Evolutionary conservation across 2,329 filamentous ascomycete species (phyloP).

Genomic region (Colletotrichum sojae): DNA sequence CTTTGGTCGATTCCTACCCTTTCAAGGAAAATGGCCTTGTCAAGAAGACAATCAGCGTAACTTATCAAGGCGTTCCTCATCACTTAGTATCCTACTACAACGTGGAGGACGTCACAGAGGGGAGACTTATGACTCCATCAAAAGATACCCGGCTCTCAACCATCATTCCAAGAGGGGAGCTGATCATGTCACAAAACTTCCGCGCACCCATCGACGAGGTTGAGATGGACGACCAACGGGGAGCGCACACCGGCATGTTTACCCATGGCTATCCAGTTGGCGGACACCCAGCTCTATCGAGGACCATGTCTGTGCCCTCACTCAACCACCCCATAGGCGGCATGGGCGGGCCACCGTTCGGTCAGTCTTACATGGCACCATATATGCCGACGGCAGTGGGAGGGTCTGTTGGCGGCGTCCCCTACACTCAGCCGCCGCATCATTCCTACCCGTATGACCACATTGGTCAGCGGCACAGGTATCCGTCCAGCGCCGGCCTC

Average conservation of each 20-base stretch:
- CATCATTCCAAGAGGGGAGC: slow-evolving; percentile 69
- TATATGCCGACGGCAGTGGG: slow-evolving; percentile 23
- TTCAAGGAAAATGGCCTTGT: slow-evolving; percentile 88
- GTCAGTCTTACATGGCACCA: slow-evolving; percentile 25
- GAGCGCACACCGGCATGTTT: slow-evolving; percentile 24
- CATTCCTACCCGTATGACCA: slow-evolving; percentile 28
- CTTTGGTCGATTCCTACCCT: slow-evolving; percentile 88
- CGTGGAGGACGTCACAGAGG: slow-evolving; percentile 80
- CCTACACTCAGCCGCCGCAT: slow-evolving; percentile 25
- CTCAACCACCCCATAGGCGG: slow-evolving; percentile 28
- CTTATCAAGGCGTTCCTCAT: slow-evolving; percentile 80
- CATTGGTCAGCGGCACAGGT: slow-evolving; percentile 18
- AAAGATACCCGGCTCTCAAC: slow-evolving; percentile 61
- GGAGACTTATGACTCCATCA: slow-evolving; percentile 71
- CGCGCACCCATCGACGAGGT: slow-evolving; percentile 75
- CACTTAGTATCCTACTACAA: slow-evolving; percentile 93
- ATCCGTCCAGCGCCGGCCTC: slow-evolving; percentile 25
- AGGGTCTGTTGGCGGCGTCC: slow-evolving; percentile 23
- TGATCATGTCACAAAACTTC: slow-evolving; percentile 76
- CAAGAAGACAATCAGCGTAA: slow-evolving; percentile 93
- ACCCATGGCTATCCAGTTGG: slow-evolving; percentile 28
- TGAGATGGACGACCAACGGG: slow-evolving; percentile 52
- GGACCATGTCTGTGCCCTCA: slow-evolving; percentile 42
- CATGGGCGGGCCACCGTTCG: slow-evolving; percentile 25
- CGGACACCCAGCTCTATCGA: slow-evolving; percentile 45